These are phyloP conservation scores for Nidularia pulvinata DNA, from an alignment of 768 basidiomycete genomes.

Conservation along the genomic window DNA sequence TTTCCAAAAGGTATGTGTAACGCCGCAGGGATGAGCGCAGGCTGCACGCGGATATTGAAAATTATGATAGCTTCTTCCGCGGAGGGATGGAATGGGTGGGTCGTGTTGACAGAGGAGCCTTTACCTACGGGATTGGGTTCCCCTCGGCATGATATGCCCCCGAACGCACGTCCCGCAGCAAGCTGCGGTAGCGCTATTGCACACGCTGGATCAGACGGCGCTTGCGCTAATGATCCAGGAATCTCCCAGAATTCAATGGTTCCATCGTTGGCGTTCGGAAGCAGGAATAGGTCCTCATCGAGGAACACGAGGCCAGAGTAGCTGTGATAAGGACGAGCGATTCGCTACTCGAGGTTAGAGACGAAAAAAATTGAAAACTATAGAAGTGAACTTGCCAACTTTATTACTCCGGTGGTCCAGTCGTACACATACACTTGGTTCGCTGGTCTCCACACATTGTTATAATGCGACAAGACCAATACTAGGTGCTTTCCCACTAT, in stretches of 20 bases:
- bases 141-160: conserved; percentile 28
- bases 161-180: conserved; percentile 12
- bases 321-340: conserved; percentile 16
- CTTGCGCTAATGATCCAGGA: conserved; percentile 10
- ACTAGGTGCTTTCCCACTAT: conserved; percentile 44
- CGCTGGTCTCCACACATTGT: conserved; percentile 4
- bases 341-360: too few species aligned
- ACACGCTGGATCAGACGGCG: conserved; percentile 13
- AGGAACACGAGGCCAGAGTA: conserved; percentile 31
- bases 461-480: conserved; percentile 26
- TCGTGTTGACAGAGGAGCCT: conserved; percentile 4
- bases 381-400: conserved; percentile 22
- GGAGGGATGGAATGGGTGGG: conserved; percentile 18
- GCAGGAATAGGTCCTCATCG: conserved; percentile 23
- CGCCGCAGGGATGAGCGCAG: not conserved
- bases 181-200: conserved; percentile 27
- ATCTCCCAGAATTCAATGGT: conserved; percentile 35
- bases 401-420: conserved; percentile 36
- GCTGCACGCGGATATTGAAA: conserved; percentile 23
- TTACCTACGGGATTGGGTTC: conserved; percentile 37
- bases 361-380: too few species aligned
- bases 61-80: conserved; percentile 27
- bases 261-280: conserved; percentile 24
- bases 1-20: conserved; percentile 1
- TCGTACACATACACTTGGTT: conserved; percentile 39